Conservation (phyloP, 352 stramenopile species). For the Peronosclerospora sorghi region DNA sequence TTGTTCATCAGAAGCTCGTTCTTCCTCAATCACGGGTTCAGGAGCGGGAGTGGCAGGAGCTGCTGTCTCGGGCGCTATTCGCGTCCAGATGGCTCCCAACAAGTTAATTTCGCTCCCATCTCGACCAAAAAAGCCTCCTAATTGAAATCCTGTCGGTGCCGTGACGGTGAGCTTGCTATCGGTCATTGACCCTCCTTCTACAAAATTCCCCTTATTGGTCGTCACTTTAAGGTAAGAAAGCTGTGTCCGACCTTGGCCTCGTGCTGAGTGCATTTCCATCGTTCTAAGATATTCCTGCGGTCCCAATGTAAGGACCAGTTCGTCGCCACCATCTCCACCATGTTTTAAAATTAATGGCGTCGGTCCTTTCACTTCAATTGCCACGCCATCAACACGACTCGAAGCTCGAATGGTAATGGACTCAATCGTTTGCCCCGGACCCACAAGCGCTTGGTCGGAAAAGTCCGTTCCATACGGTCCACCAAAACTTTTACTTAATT, state of each 20-base stretch:
- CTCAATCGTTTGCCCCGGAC: constrained; percentile 8
- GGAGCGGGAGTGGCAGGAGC: constrained; percentile 1
- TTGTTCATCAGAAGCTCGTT: no score
- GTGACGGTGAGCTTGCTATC: constrained; percentile 9
- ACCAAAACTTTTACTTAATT: constrained; percentile 14
- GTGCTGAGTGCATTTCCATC: constrained; percentile 19
- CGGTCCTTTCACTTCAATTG: constrained; percentile 8
- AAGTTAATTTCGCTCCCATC: constrained; percentile 11
- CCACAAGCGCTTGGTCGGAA: constrained; percentile 8
- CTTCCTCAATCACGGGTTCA: no score
- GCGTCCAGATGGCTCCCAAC: constrained; percentile 17
- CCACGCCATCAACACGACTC: constrained; percentile 10
- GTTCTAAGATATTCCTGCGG: constrained; percentile 10
- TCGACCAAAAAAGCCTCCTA: constrained; percentile 17
- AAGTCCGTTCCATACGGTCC: constrained; percentile 13
- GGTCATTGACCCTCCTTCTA: constrained; percentile 7
- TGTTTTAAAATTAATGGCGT: constrained; percentile 15
- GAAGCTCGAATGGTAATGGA: constrained; percentile 10
- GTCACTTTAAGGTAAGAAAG: constrained; percentile 15
- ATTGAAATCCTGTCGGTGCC: constrained; percentile 16
- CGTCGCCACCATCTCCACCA: constrained; percentile 8
- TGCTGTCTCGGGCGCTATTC: constrained; percentile 7
- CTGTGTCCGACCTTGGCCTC: constrained; percentile 8
- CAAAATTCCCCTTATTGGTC: constrained; percentile 11
- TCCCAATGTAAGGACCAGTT: constrained; percentile 2